A percentile compares a stretch with the other conserved stretches of the same genome.
Evolutionary conservation across 345 rosid genomes (phyloP).

Genomic region (Limnanthes douglasii): DNA sequence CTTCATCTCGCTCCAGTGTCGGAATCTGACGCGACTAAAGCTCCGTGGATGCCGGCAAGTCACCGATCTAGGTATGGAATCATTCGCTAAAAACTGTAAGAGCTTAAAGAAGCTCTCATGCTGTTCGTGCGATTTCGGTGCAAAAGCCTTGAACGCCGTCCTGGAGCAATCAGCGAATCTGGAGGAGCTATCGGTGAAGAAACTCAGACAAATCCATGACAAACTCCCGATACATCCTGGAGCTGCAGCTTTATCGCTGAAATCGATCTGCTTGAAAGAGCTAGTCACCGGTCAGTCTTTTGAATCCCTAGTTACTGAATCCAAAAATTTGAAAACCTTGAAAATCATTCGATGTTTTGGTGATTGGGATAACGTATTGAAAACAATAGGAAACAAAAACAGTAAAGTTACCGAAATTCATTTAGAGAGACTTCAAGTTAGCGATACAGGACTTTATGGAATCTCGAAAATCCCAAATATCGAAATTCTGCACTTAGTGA

Average conservation of each 20-base stretch:
- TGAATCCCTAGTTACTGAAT: conserved; percentile 33
- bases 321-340: conserved; percentile 37
- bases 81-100: conserved; percentile 38
- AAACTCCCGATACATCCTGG: conserved; percentile 27
- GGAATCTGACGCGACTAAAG: conserved; percentile 48
- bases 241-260: conserved; percentile 25
- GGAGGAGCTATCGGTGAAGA: conserved; percentile 65
- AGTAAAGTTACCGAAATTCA: conserved; percentile 37
- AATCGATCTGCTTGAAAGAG: conserved; percentile 62
- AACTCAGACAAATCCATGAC: conserved; percentile 48
- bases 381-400: conserved; percentile 24
- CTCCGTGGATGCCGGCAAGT: conserved; percentile 84
- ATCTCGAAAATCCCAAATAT: conserved; percentile 42
- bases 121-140: conserved; percentile 64
- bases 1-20: conserved; percentile 41
- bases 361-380: conserved; percentile 58
- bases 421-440: conserved; percentile 69
- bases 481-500: conserved; percentile 61
- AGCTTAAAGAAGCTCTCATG: conserved; percentile 47
- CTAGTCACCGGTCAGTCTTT: conserved; percentile 62
- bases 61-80: conserved; percentile 49
- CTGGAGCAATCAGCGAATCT: conserved; percentile 42
- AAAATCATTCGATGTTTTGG: conserved; percentile 70
- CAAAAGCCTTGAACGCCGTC: conserved; percentile 44
- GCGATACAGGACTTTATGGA: conserved; percentile 42